Conservation (phyloP, 305 asterid species). For the Striga hermonthica region DNA sequence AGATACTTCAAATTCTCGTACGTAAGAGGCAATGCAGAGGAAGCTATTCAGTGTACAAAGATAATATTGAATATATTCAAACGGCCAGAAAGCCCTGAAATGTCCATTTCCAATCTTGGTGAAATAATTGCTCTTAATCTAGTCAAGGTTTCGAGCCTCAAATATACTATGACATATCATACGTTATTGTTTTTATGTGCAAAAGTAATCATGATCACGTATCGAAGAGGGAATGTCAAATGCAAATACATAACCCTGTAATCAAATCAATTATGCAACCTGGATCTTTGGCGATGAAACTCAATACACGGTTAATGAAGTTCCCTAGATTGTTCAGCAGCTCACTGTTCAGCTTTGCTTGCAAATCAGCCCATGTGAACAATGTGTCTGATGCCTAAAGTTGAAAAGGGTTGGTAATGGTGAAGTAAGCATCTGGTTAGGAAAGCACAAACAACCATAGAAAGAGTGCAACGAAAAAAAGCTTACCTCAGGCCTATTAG, state of each 20-base stretch:
- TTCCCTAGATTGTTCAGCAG: slow-evolving; percentile 81
- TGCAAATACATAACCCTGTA: slow-evolving; percentile 10
- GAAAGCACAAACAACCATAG: not conserved
- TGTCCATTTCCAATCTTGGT: too few relatives aligned
- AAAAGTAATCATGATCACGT: slow-evolving; percentile 13
- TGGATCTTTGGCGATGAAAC: slow-evolving; percentile 80
- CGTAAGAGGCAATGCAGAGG: too few relatives aligned
- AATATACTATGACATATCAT: not conserved
- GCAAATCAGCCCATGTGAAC: slow-evolving; percentile 87
- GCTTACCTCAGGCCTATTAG: slow-evolving; percentile 90
- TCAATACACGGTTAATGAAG: slow-evolving; percentile 78
- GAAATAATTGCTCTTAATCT: not conserved
- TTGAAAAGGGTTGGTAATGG: slow-evolving; percentile 4
- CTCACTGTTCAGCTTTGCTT: slow-evolving; percentile 74
- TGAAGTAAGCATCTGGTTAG: slow-evolving; percentile 18
- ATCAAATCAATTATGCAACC: slow-evolving; percentile 37
- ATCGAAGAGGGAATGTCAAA: slow-evolving; percentile 14
- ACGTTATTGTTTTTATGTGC: not conserved
- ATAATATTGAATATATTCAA: too few relatives aligned
- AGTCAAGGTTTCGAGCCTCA: not conserved
- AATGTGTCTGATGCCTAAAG: slow-evolving; percentile 76
- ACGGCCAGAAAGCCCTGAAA: too few relatives aligned
- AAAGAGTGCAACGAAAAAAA: slow-evolving; percentile 24
- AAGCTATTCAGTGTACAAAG: too few relatives aligned
- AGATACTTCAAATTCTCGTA: too few relatives aligned